phyloP scores from a whole-genome alignment of 2,329 filamentous ascomycete genomes.

The Neodidymelliopsis sp. region DNA sequence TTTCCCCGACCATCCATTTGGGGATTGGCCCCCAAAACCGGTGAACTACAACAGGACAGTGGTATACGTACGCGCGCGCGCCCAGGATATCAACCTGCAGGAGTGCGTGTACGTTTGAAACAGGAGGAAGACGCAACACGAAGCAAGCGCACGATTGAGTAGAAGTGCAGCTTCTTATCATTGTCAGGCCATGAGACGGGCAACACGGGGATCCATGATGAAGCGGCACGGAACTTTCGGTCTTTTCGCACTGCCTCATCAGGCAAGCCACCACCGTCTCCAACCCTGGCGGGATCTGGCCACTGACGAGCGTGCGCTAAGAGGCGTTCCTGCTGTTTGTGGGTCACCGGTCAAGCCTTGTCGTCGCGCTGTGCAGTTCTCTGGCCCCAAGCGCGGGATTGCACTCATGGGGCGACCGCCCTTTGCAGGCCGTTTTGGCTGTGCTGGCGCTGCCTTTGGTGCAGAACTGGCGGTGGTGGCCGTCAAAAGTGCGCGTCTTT shows the following conservation, averaged over 20 bases:
- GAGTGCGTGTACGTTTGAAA: conserved; percentile 10
- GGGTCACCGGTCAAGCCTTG: conserved; percentile 30
- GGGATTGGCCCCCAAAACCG: conserved; percentile 17
- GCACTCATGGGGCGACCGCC: conserved; percentile 19
- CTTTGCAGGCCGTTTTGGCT: conserved; percentile 20
- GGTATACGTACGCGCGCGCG: conserved; percentile 8
- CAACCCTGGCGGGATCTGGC: conserved; percentile 18
- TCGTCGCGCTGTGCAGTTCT: conserved; percentile 11
- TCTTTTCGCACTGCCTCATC: conserved; percentile 28
- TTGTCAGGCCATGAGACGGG: conserved; percentile 3
- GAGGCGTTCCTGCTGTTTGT: conserved; percentile 31
- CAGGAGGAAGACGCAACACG: background rate
- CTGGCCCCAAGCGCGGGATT: conserved; percentile 4
- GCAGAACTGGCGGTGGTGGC: conserved; percentile 20
- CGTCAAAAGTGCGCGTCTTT: background rate
- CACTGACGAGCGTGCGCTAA: conserved; percentile 22
- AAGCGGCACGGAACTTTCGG: conserved; percentile 7
- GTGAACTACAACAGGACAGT: conserved; percentile 17
- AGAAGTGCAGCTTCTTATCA: conserved; percentile 14
- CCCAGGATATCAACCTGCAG: conserved; percentile 12
- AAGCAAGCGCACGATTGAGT: conserved; percentile 5
- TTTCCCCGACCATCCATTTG: conserved; percentile 1
- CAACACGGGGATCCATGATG: conserved; percentile 3
- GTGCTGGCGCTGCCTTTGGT: conserved; percentile 5
- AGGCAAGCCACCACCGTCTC: conserved; percentile 18